Conservation (phyloP, 495 filamentous ascomycete genomes). For the Talaromyces ruber region DNA sequence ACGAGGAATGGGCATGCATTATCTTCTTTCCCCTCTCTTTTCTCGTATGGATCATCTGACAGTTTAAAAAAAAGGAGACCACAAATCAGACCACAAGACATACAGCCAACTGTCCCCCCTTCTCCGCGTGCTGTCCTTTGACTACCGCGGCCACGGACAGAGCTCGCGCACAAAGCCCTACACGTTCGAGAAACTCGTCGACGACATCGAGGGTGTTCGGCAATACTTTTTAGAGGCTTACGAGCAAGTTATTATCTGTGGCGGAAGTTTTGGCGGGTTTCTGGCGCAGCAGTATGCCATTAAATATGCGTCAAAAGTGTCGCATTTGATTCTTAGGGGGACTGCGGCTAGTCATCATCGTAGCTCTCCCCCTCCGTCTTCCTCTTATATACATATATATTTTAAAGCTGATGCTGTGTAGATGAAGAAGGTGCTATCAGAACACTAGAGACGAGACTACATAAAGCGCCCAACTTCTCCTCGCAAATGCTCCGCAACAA, state of each 20-base stretch:
- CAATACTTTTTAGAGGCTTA: not conserved
- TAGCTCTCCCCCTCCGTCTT: not conserved
- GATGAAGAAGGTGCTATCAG: not conserved
- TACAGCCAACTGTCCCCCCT: not conserved
- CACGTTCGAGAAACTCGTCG: not conserved
- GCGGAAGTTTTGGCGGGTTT: not conserved
- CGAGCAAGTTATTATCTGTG: not conserved
- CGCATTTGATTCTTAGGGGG: not conserved
- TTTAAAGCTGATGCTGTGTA: not conserved
- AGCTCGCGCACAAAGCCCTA: not conserved
- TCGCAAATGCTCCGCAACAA: not conserved
- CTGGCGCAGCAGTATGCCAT: not conserved
- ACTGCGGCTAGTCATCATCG: not conserved
- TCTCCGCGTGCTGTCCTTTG: not conserved
- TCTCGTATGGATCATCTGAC: not conserved
- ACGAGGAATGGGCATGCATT: not conserved
- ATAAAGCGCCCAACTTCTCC: not conserved
- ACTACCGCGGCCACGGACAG: not conserved
- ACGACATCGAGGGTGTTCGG: not conserved
- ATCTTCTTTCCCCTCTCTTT: too few species aligned
- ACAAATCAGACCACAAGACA: not conserved
- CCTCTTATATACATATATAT: too few species aligned
- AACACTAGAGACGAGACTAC: not conserved
- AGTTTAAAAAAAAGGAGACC: not conserved
- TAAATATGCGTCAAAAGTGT: not conserved